phyloP scores from a whole-genome alignment of 2,329 filamentous ascomycete genomes.

The Phaeosphaeriaceae sp. region DNA sequence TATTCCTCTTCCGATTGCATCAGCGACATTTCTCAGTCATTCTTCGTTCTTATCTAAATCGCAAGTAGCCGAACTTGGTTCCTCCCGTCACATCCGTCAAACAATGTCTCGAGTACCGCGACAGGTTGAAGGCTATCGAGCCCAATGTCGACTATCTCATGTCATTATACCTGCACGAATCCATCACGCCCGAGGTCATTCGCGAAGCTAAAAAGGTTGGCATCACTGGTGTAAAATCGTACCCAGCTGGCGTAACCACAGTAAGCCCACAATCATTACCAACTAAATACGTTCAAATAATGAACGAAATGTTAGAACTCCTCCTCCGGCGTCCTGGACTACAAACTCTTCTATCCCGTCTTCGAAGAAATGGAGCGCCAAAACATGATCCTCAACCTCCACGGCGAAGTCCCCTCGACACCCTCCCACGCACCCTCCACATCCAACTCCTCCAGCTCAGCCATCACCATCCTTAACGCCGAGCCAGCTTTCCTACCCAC shows the following conservation, averaged over 20 bases:
- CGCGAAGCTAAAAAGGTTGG: constrained; percentile 76
- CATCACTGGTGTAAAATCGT: constrained; percentile 76
- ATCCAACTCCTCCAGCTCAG: constrained; percentile 19
- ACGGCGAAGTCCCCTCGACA: constrained; percentile 79
- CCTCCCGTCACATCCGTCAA: constrained; percentile 59
- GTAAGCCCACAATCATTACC: constrained; percentile 18
- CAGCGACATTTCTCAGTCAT: not conserved
- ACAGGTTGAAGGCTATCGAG: constrained; percentile 53
- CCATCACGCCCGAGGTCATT: constrained; percentile 64
- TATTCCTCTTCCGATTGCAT: not conserved
- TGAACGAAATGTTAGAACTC: constrained; percentile 56
- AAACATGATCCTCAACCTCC: constrained; percentile 87
- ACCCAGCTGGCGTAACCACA: constrained; percentile 59
- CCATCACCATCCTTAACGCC: constrained; percentile 65
- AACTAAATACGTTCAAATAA: not conserved
- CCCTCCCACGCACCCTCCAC: constrained; percentile 28
- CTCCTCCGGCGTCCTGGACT: constrained; percentile 72
- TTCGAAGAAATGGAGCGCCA: constrained; percentile 90
- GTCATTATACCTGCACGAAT: constrained; percentile 60
- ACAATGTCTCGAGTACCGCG: constrained; percentile 56
- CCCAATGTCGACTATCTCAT: constrained; percentile 60
- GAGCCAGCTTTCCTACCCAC: constrained; percentile 84
- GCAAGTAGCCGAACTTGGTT: constrained; percentile 57
- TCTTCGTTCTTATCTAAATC: not conserved
- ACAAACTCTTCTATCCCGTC: constrained; percentile 76